Evolutionary conservation across 106 monocot genomes (phyloP), one percentile per base, ranked within the genome.

Genomic region (Dioscorea alata): DNA sequence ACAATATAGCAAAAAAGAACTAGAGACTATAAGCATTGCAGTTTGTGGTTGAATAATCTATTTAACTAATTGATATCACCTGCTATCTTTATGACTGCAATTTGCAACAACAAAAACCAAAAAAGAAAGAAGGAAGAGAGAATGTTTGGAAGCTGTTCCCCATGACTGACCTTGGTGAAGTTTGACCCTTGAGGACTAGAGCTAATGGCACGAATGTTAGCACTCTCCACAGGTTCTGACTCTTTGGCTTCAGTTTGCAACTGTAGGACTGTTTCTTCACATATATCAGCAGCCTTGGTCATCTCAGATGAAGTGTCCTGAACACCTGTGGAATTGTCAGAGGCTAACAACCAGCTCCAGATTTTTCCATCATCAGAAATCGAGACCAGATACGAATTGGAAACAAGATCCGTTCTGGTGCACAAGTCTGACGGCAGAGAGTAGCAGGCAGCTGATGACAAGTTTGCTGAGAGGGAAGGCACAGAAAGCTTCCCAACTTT

Each of bases 311-410:
- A 49, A 74, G 33, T 18, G 50, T 50, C 53, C 16, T 20, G 54
- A 66, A 57, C 33, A 72, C 35, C 61, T 69, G 70, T 67, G 48
- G 56, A 62, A 52, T 75, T 78, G 48, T 83, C 79, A 87, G 76
- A 75, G 75, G 64, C 77, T 21, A 99, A 33, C 71, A 83, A 77
- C 99, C 99, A 99, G 23, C 74, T 85, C 92, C 99, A 99, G 65
- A 99, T 74, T 78, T 83, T 99, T 35, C 99, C 99, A 80, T 99
- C 99, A 77, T 99, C 99, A 63, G 99, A 85, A 63, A 99, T 90
- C 18, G 90, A 82, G 61, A 90, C 66, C 24, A 99, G 66, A 67
- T 76, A 49, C 79, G 75, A 75, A 70, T 67, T 82, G 13, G 70
- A 68, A 75, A 33, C 65, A 75, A 73, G 19, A 53, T 59, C 57